Evolutionary conservation across 2,329 filamentous ascomycete species (phyloP), one percentile per base, ranked within the genome.

Genomic region (Xylariaceae sp.): DNA sequence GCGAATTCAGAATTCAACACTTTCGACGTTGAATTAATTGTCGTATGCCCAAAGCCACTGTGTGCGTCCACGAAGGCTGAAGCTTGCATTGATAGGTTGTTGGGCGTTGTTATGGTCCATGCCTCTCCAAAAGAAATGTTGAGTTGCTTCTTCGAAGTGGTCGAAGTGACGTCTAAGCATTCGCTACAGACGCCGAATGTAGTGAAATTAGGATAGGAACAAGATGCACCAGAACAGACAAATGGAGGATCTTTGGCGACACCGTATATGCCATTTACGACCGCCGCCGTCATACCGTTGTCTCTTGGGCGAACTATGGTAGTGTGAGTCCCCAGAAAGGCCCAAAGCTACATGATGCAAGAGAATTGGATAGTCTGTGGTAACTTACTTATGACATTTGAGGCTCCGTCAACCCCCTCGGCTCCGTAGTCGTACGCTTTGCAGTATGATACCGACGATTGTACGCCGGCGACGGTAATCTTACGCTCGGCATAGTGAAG

Each of bases 211-310:
- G 51, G 51, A 33, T 50, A 53, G 6, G 14, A 31, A 18, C 51
- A 53, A n/a, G 40, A 38, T 27, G 51, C 33, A 10, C 51, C 51
- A 38, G 51, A 41, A 15, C 51, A 51, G 19, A n/a, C 18, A 39
- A 50, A 53, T n/a, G 51, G 51, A 38, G 48, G 51, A 36, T 45
- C 44, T 15, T 51, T 50, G 31, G 51, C 51, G 2, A 53, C 41
- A 30, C 45, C 48, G 22, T 51, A 53, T 6, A 53, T 18, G 32
- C 48, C 51, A 11, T 53, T 53, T 12, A 51, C 51, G n/a, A 33
- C 39, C 22, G 48, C 51, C 17, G 48, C 51, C 11, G 27, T 53
- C 48, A 53, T 51, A 1, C n/a, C 30, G 15, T 53, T 53, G 22
- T 51, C 48, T 39, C 51, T 43, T n/a, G 48, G 38, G 11, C 47